Conservation (phyloP, 352 stramenopile species). For the Lagenidium sp. region DNA sequence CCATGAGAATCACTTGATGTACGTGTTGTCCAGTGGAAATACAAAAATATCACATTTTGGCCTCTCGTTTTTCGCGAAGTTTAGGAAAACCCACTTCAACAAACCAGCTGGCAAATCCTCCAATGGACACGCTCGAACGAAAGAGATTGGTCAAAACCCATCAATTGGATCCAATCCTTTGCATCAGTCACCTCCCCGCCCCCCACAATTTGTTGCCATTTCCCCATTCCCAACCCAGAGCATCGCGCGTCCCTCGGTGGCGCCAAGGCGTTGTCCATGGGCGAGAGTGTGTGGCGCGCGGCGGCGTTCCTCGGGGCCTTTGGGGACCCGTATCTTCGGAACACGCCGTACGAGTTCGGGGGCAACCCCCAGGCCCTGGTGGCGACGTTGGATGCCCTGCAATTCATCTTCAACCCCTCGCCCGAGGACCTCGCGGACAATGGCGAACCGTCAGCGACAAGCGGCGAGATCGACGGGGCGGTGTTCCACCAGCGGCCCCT, state of each 20-base stretch:
- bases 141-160: constrained; percentile 5
- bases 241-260: too few species aligned
- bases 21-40: too few species aligned
- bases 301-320: constrained; percentile 66
- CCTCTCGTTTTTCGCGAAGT: too few species aligned
- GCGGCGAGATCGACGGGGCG: too few species aligned
- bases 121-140: too few species aligned
- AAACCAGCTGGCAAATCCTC: background rate
- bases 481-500: too few species aligned
- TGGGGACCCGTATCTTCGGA: constrained; percentile 70
- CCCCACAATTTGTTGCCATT: background rate
- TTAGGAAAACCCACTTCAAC: too few species aligned
- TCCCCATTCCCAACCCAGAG: background rate
- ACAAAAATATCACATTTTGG: too few species aligned
- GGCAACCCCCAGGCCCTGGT: constrained; percentile 59
- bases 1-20: too few species aligned
- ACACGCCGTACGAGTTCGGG: constrained; percentile 67
- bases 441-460: constrained; percentile 7
- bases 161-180: constrained; percentile 3
- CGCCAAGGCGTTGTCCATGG: too few species aligned
- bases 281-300: constrained; percentile 46
- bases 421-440: constrained; percentile 10
- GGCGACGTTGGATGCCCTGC: constrained; percentile 28
- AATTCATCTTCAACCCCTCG: constrained; percentile 25
- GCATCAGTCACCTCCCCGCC: background rate